Conservation (phyloP, 805 yeast species). For the Komagataella pastoris region DNA sequence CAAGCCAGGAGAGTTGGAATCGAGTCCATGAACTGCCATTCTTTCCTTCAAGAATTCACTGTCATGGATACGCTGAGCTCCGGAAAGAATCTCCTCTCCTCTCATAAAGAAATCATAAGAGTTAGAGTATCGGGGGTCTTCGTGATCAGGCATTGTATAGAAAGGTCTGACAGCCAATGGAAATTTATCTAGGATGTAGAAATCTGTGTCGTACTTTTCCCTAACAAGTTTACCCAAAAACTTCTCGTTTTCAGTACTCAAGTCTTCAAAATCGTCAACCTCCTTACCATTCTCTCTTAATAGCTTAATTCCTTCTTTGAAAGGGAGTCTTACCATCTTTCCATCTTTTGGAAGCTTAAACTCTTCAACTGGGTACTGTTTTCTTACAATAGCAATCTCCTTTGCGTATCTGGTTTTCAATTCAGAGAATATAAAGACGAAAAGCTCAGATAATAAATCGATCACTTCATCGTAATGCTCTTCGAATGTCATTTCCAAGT, state of each 20-base stretch:
- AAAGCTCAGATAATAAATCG: constrained; percentile 44
- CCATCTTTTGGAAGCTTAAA: constrained; percentile 90
- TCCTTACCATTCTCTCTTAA: constrained; percentile 79
- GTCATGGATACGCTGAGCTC: constrained; percentile 99
- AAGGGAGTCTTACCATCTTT: constrained; percentile 81
- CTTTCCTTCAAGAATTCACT: constrained; percentile 70
- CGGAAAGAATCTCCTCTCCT: constrained; percentile 98
- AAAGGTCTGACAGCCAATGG: constrained; percentile 95
- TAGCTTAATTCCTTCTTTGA: constrained; percentile 82
- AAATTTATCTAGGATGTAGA: constrained; percentile 96
- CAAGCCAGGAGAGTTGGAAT: constrained; percentile 70
- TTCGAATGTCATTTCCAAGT: constrained; percentile 95
- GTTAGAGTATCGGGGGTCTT: constrained; percentile 86
- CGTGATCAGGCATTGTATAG: constrained; percentile 98
- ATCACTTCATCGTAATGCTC: constrained; percentile 93
- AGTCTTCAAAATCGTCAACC: constrained; percentile 79
- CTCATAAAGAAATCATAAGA: constrained; percentile 99
- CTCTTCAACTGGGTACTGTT: constrained; percentile 95
- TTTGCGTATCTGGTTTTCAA: constrained; percentile 65
- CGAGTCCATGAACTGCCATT: constrained; percentile 72
- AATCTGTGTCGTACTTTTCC: constrained; percentile 93
- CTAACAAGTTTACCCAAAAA: constrained; percentile 82
- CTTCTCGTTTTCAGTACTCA: constrained; percentile 90
- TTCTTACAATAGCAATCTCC: constrained; percentile 83
- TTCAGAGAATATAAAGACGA: constrained; percentile 78